A percentile compares a stretch with the other conserved stretches of the same genome.
These are phyloP conservation scores for Suillus placidus DNA, from an alignment of 768 basidiomycete species.

Conservation along the genomic window DNA sequence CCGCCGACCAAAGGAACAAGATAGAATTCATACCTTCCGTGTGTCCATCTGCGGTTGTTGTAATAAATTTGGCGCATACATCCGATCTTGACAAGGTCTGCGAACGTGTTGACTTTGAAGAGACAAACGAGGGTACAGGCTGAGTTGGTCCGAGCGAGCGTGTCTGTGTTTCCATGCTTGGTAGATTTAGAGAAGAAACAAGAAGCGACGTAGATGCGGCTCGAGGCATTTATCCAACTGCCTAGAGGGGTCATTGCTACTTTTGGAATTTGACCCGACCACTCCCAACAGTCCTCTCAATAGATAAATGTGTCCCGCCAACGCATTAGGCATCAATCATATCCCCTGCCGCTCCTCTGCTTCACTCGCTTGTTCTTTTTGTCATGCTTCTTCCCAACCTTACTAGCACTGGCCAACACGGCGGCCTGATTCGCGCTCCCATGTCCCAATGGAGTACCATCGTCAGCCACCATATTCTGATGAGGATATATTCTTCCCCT, in stretches of 20 bases:
- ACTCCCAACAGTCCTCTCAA: not conserved
- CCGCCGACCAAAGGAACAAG: not conserved
- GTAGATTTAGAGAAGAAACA: slow-evolving; percentile 1
- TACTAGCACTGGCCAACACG: slow-evolving; percentile 41
- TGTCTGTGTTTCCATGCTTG: slow-evolving; percentile 5
- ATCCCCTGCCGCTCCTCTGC: slow-evolving; percentile 91
- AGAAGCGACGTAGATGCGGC: not conserved
- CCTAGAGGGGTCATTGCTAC: slow-evolving; percentile 1
- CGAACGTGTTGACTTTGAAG: slow-evolving; percentile 14
- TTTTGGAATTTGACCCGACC: not conserved
- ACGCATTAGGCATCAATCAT: slow-evolving; percentile 53
- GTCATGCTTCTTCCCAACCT: slow-evolving; percentile 76
- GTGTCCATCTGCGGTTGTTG: slow-evolving; percentile 56
- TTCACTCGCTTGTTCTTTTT: slow-evolving; percentile 83
- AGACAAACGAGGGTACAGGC: slow-evolving; percentile 31
- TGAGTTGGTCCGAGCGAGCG: slow-evolving; percentile 26
- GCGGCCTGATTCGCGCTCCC: slow-evolving; percentile 45
- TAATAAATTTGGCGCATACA: slow-evolving; percentile 77
- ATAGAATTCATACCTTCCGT: slow-evolving; percentile 55
- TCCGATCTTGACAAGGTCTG: slow-evolving; percentile 22
- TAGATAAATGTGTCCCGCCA: not conserved
- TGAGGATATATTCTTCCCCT: slow-evolving; percentile 77
- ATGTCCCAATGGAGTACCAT: slow-evolving; percentile 66
- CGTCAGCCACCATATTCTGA: slow-evolving; percentile 76
- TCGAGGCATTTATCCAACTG: not conserved